Conservation (phyloP, 225 moss, liverwort and hornwort genomes). For the Anthoceros angustus region DNA sequence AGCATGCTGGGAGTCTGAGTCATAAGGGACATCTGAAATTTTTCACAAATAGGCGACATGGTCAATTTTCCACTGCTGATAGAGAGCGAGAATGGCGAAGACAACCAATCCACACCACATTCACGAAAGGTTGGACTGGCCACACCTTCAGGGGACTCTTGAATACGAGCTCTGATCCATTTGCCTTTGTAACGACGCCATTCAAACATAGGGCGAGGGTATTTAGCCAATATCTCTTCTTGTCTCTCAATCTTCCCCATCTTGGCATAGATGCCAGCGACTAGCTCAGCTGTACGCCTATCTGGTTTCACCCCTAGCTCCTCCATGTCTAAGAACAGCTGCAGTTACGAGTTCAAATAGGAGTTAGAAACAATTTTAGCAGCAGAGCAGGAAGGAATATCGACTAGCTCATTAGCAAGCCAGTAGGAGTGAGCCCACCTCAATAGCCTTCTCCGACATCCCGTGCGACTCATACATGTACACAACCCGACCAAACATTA, state of each 20-base stretch:
- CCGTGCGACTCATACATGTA: constrained; percentile 74
- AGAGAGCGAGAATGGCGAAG: neutral
- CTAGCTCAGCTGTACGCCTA: neutral
- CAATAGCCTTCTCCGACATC: constrained; percentile 53
- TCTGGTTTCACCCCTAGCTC: neutral
- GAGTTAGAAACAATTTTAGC: neutral
- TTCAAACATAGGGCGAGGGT: neutral
- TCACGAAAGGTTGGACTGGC: neutral
- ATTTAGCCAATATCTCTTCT: neutral
- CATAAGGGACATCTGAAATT: too few species aligned
- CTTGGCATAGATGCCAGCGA: neutral
- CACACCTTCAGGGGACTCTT: neutral
- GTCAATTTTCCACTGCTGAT: too few species aligned
- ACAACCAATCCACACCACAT: neutral
- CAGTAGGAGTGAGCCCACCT: constrained; percentile 24
- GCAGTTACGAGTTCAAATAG: neutral
- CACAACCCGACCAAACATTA: constrained; percentile 59
- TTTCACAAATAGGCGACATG: too few species aligned
- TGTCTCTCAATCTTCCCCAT: neutral
- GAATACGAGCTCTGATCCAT: neutral
- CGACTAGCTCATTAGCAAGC: neutral
- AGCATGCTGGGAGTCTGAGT: too few species aligned
- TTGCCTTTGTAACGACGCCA: neutral
- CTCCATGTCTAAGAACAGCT: constrained; percentile 2
- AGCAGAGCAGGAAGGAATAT: neutral